Percentiles rank a stretch among this genome's conserved stretches.
Evolutionary conservation across 148 eudicot genomes (phyloP).

Genomic region (Rheum nobile): DNA sequence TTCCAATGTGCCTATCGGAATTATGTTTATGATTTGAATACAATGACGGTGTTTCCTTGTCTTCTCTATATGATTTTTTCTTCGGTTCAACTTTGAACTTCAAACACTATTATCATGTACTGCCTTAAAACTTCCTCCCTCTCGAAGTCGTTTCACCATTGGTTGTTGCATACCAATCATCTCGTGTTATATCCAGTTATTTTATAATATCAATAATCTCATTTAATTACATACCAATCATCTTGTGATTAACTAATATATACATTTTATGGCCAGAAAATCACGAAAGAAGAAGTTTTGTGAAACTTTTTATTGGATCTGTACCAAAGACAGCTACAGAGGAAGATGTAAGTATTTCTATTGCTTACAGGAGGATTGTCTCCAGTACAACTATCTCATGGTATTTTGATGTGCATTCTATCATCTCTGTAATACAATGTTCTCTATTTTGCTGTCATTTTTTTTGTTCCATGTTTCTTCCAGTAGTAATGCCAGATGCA

Average conservation of each 20-base stretch:
- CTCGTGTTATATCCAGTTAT: not conserved
- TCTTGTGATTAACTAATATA: not conserved
- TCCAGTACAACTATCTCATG: not conserved
- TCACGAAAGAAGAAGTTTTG: constrained; percentile 48
- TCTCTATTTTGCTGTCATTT: not conserved
- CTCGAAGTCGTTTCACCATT: not conserved
- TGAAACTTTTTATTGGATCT: constrained; percentile 85
- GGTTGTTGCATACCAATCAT: not conserved
- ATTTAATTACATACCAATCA: not conserved
- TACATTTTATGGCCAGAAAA: constrained; percentile 27
- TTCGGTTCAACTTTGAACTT: not conserved
- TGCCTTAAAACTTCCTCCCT: not conserved
- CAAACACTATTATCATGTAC: not conserved
- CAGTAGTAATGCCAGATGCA: not conserved
- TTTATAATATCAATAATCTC: too few relatives aligned
- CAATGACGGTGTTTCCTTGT: not conserved
- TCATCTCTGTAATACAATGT: not conserved
- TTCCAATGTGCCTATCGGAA: not conserved
- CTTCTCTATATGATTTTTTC: not conserved
- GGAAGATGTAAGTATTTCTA: constrained; percentile 49
- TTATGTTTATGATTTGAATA: not conserved
- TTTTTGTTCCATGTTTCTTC: not conserved
- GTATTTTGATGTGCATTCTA: not conserved
- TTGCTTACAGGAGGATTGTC: not conserved
- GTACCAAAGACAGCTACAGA: constrained; percentile 83